Evolutionary conservation across 1,284 basidiomycete species (phyloP).

Genomic region (Fomitopsis pinicola): DNA sequence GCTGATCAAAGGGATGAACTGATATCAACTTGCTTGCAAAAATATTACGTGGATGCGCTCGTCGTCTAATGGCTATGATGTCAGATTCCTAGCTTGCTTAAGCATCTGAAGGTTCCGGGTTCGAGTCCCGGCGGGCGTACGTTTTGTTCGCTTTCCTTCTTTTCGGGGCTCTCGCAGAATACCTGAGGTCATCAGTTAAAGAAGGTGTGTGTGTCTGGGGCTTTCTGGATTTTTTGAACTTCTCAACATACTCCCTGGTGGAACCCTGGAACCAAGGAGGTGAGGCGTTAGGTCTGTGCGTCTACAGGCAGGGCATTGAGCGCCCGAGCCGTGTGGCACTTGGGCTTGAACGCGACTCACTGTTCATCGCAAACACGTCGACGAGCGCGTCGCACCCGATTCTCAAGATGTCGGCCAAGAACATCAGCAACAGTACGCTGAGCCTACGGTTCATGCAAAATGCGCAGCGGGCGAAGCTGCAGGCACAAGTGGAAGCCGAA

Average conservation of each 20-base stretch:
- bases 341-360: constrained; percentile 8
- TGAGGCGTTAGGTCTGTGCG: too few relatives aligned
- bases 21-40: too few relatives aligned
- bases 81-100: constrained; percentile 13
- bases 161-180: background rate
- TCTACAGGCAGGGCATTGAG: too few relatives aligned
- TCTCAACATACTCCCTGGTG: too few relatives aligned
- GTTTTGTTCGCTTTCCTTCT: background rate
- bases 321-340: too few relatives aligned
- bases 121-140: constrained; percentile 23
- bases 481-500: constrained; percentile 46
- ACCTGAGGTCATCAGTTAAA: too few relatives aligned
- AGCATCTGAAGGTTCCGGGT: constrained; percentile 20
- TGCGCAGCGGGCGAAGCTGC: constrained; percentile 52
- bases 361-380: too few relatives aligned
- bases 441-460: constrained; percentile 77
- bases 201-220: too few relatives aligned
- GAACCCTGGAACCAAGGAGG: too few relatives aligned
- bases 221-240: too few relatives aligned
- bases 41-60: background rate
- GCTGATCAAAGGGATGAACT: too few relatives aligned
- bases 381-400: background rate
- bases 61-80: too few relatives aligned
- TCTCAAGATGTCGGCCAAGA: constrained; percentile 45
- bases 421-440: constrained; percentile 63